These are phyloP conservation scores for Avena insularis DNA, from an alignment of 176 grass and related monocot genomes.

Conservation along the genomic window DNA sequence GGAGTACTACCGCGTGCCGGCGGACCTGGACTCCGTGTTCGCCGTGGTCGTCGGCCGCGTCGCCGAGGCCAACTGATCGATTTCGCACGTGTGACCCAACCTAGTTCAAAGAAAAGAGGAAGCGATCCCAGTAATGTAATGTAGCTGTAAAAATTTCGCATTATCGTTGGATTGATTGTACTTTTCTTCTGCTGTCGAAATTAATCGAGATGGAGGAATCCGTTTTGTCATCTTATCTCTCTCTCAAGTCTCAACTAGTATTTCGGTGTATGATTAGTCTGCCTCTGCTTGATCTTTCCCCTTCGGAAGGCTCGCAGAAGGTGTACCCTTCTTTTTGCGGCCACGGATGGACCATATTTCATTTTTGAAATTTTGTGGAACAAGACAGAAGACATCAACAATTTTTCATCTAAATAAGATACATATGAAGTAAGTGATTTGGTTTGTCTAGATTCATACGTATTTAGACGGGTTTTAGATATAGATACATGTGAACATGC, in stretches of 20 bases:
- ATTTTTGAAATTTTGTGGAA: no score
- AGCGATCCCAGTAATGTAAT: not conserved
- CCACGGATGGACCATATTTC: not conserved
- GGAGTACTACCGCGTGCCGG: slow-evolving; percentile 63
- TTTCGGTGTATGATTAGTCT: not conserved
- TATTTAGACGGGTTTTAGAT: no score
- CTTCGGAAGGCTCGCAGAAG: not conserved
- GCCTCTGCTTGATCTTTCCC: not conserved
- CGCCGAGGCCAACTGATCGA: slow-evolving; percentile 41
- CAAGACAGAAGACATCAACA: no score
- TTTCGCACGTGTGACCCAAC: not conserved
- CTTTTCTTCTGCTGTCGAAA: not conserved
- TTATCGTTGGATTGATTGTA: not conserved
- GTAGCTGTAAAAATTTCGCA: slow-evolving; percentile 45
- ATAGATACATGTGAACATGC: no score
- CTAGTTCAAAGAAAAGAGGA: not conserved
- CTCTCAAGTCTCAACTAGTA: not conserved
- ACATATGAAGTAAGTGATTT: no score
- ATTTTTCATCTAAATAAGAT: no score
- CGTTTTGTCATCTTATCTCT: not conserved
- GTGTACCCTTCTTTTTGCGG: not conserved
- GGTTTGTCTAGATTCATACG: no score
- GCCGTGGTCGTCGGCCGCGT: slow-evolving; percentile 5
- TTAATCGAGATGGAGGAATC: slow-evolving; percentile 6
- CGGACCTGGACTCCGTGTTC: slow-evolving; percentile 54